A percentile compares a stretch with the other conserved stretches of the same genome.
phyloP scores from a whole-genome alignment of 768 basidiomycete species.

The Suillus brevipes region DNA sequence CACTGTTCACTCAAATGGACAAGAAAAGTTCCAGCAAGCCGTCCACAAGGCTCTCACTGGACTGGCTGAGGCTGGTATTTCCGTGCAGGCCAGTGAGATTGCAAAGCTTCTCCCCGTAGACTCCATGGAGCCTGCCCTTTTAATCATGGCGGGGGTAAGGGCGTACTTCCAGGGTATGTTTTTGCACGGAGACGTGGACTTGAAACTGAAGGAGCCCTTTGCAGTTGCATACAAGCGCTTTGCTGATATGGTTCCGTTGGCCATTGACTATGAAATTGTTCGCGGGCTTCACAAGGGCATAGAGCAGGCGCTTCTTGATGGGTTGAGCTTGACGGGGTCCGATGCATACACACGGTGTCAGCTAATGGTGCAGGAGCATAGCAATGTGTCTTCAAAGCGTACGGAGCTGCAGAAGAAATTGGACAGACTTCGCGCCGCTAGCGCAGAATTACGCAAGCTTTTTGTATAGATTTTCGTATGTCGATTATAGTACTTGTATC shows the following conservation, averaged over 20 bases:
- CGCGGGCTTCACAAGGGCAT: conserved; percentile 50
- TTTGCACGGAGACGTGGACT: not conserved
- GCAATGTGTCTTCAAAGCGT: conserved; percentile 42
- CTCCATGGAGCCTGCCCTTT: conserved; percentile 52
- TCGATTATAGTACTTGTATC: not conserved
- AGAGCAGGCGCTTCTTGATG: conserved; percentile 43
- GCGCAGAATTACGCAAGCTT: conserved; percentile 35
- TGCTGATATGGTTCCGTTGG: conserved; percentile 42
- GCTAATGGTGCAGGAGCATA: conserved; percentile 53
- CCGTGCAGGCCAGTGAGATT: conserved; percentile 42
- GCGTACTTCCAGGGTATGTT: conserved; percentile 74
- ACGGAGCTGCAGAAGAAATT: conserved; percentile 51
- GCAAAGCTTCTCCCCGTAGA: conserved; percentile 52
- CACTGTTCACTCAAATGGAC: not conserved
- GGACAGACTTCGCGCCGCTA: conserved; percentile 49
- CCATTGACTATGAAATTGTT: conserved; percentile 40
- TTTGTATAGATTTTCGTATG: conserved; percentile 4
- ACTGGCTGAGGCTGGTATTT: conserved; percentile 26
- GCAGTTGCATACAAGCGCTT: conserved; percentile 51
- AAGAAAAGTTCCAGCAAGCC: conserved; percentile 11
- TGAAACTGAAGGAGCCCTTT: conserved; percentile 1
- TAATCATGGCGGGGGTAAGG: conserved; percentile 70
- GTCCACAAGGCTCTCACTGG: conserved; percentile 31
- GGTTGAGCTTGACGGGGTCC: conserved; percentile 51
- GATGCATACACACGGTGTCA: conserved; percentile 49